Conservation (phyloP, 805 yeast genomes). For the Hanseniaspora mollemarum region DNA sequence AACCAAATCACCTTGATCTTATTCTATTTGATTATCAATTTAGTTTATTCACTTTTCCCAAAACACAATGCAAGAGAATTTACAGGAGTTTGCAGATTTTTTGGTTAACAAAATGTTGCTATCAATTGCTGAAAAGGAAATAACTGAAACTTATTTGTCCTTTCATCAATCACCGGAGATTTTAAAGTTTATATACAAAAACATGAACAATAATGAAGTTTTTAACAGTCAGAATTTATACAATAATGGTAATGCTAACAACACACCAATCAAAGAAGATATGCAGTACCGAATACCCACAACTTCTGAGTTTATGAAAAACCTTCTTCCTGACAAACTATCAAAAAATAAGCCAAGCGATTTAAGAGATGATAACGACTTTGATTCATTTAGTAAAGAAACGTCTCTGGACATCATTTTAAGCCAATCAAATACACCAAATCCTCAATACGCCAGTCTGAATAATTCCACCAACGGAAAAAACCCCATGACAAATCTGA, state of each 20-base stretch:
- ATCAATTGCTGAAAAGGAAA: conserved; percentile 9
- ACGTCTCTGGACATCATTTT: conserved; percentile 9
- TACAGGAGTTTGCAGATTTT: conserved; percentile 2
- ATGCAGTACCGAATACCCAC: conserved; percentile 10
- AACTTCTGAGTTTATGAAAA: conserved; percentile 9
- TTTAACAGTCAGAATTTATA: conserved; percentile 5
- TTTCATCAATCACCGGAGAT: conserved; percentile 2
- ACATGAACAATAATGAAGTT: not conserved
- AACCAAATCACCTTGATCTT: too few relatives aligned
- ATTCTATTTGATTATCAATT: too few relatives aligned
- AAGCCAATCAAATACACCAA: conserved; percentile 9
- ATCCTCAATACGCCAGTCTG: not conserved
- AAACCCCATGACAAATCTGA: conserved; percentile 8
- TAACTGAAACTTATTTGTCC: conserved; percentile 3
- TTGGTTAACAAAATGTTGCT: not conserved
- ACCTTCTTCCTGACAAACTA: conserved; percentile 2
- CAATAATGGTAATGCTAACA: not conserved
- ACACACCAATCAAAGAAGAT: not conserved
- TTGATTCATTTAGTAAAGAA: conserved; percentile 1
- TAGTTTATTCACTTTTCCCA: not conserved
- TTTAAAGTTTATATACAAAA: not conserved
- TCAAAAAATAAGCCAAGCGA: not conserved
- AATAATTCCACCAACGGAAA: not conserved
- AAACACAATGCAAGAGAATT: not conserved
- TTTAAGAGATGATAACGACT: not conserved